Conservation (phyloP, 257 asterid genomes). For the Solanum infundibuliforme region DNA sequence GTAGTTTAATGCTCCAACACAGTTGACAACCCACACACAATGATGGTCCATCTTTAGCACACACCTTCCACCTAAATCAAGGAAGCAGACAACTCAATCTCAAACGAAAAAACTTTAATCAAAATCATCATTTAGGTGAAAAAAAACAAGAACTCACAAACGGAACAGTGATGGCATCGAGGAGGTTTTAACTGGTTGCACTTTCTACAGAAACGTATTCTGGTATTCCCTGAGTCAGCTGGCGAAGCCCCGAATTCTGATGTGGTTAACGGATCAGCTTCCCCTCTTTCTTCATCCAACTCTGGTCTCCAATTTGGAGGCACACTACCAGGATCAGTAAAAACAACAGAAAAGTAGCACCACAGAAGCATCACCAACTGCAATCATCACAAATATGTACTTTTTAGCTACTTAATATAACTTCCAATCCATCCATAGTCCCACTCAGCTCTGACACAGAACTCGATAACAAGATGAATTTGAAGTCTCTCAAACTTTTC, state of each 20-base stretch:
- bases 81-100: constrained; percentile 1
- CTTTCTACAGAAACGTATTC: constrained; percentile 75
- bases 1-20: constrained; percentile 98
- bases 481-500: not conserved
- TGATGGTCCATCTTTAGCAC: constrained; percentile 98
- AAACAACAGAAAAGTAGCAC: constrained; percentile 95
- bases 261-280: constrained; percentile 56
- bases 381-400: constrained; percentile 7
- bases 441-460: not conserved
- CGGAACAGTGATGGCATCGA: constrained; percentile 99
- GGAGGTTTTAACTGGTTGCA: constrained; percentile 98
- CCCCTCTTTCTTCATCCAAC: constrained; percentile 84
- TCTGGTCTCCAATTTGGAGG: constrained; percentile 92
- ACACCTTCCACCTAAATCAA: constrained; percentile 87
- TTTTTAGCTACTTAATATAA: not conserved
- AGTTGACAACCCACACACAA: constrained; percentile 99
- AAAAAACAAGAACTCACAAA: constrained; percentile 59
- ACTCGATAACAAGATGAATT: not conserved
- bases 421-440: not conserved
- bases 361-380: constrained; percentile 93
- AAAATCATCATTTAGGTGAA: not conserved
- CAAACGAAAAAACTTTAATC: not conserved
- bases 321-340: constrained; percentile 92
- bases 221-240: constrained; percentile 38
- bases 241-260: constrained; percentile 37